Evolutionary conservation across 345 rosid genomes (phyloP).

Genomic region (Syzygium oleosum): DNA sequence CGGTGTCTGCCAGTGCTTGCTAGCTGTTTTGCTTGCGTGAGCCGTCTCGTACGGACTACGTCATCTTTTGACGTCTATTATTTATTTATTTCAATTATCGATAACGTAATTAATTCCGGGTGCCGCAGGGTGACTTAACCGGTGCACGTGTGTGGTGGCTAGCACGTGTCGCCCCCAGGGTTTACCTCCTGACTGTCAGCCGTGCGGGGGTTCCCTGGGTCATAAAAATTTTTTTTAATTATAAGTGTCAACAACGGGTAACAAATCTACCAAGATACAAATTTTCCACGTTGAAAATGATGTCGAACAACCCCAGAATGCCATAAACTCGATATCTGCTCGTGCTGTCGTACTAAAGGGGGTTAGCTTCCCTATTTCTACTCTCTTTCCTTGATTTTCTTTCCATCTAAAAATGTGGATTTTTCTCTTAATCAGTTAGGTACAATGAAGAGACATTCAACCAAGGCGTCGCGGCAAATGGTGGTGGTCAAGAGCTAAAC

Average conservation of each 20-base stretch:
- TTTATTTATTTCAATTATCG: no score
- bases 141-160: no score
- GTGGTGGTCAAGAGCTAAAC: not conserved
- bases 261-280: not conserved
- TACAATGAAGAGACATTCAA: not conserved
- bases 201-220: no score
- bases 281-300: not conserved
- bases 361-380: not conserved
- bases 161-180: no score
- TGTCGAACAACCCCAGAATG: not conserved
- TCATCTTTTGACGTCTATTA: no score
- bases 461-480: not conserved
- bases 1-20: no score
- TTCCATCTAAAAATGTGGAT: not conserved
- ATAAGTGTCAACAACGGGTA: not conserved
- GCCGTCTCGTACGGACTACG: no score
- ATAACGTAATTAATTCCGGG: no score
- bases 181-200: no score
- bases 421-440: not conserved
- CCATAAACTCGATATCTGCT: not conserved
- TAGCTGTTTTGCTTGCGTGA: no score
- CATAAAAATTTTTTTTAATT: no score
- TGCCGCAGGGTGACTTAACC: no score
- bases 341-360: not conserved
- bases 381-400: not conserved